Conservation (phyloP, 2,329 filamentous ascomycete species). For the Aspergillus phoenicis region DNA sequence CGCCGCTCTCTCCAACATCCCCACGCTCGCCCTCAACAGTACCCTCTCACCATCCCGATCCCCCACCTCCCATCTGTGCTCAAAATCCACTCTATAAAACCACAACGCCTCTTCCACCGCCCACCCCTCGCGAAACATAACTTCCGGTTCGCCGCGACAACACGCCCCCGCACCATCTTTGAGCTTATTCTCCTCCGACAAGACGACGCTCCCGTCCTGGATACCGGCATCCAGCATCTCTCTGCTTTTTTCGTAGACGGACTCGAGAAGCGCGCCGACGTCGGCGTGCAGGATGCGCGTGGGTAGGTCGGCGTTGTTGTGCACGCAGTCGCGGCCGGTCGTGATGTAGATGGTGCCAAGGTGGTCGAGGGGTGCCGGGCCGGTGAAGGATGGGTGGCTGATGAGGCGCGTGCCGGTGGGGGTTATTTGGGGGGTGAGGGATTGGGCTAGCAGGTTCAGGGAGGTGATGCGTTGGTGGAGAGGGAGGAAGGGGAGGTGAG, state of each 20-base stretch:
- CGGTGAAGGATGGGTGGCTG: conserved; percentile 17
- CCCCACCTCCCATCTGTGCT: conserved; percentile 18
- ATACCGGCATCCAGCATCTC: background rate
- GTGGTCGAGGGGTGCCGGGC: conserved; percentile 18
- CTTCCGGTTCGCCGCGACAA: conserved; percentile 23
- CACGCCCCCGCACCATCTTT: conserved; percentile 18
- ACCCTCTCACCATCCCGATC: background rate
- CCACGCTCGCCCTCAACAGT: too few species aligned
- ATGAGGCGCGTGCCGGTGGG: conserved; percentile 18
- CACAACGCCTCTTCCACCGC: conserved; percentile 17
- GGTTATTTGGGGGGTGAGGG: conserved; percentile 17
- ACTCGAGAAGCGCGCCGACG: conserved; percentile 18
- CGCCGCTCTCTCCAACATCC: background rate
- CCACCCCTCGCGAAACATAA: conserved; percentile 20
- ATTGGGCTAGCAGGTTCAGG: conserved; percentile 15
- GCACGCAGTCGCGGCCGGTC: conserved; percentile 12
- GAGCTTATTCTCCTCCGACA: background rate
- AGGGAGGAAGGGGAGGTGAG: conserved; percentile 13
- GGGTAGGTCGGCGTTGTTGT: conserved; percentile 21
- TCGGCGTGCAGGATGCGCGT: conserved; percentile 20
- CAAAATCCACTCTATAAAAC: conserved; percentile 22
- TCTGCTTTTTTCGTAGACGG: conserved; percentile 17
- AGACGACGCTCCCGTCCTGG: conserved; percentile 13
- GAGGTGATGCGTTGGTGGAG: conserved; percentile 17
- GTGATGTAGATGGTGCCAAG: conserved; percentile 21